Conservation (phyloP, 2,329 filamentous ascomycete species). For the Fusarium chaquense region DNA sequence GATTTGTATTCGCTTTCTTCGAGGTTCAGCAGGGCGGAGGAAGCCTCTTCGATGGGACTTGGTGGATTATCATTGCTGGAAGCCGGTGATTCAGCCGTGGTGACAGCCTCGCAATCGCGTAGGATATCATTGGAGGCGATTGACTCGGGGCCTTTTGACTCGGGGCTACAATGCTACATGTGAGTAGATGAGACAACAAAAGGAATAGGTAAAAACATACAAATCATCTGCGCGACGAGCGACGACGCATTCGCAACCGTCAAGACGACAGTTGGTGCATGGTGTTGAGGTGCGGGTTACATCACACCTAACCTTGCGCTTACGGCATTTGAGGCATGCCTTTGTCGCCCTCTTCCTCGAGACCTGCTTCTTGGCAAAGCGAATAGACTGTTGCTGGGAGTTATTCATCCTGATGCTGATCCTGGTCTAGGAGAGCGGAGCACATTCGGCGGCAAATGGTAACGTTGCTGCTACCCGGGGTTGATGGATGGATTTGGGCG, state of each 20-base stretch:
- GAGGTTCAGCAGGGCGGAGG: neutral
- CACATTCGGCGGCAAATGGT: neutral
- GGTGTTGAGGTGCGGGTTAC: slow-evolving; percentile 38
- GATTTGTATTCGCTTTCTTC: slow-evolving; percentile 18
- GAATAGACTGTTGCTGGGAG: slow-evolving; percentile 26
- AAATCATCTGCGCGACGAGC: slow-evolving; percentile 24
- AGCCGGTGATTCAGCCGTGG: slow-evolving; percentile 18
- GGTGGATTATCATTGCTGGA: slow-evolving; percentile 7
- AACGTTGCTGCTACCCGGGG: slow-evolving; percentile 21
- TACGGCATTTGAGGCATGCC: slow-evolving; percentile 41
- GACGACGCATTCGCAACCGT: slow-evolving; percentile 34
- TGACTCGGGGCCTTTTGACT: slow-evolving; percentile 3
- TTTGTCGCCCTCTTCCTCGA: slow-evolving; percentile 40
- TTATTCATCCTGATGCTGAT: slow-evolving; percentile 31
- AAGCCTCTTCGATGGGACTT: slow-evolving; percentile 16
- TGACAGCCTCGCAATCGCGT: slow-evolving; percentile 19
- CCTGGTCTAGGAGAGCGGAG: neutral
- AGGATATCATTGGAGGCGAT: neutral
- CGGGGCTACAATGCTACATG: neutral
- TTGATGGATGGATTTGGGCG: slow-evolving; percentile 9
- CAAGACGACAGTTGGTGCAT: slow-evolving; percentile 42
- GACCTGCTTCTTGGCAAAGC: slow-evolving; percentile 39
- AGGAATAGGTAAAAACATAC: slow-evolving; percentile 1
- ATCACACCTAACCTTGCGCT: slow-evolving; percentile 41
- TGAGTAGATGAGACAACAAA: neutral